Evolutionary conservation across 2,329 filamentous ascomycete species (phyloP), one percentile per base, ranked within the genome.

Genomic region (Dichotomopilus funicola): DNA sequence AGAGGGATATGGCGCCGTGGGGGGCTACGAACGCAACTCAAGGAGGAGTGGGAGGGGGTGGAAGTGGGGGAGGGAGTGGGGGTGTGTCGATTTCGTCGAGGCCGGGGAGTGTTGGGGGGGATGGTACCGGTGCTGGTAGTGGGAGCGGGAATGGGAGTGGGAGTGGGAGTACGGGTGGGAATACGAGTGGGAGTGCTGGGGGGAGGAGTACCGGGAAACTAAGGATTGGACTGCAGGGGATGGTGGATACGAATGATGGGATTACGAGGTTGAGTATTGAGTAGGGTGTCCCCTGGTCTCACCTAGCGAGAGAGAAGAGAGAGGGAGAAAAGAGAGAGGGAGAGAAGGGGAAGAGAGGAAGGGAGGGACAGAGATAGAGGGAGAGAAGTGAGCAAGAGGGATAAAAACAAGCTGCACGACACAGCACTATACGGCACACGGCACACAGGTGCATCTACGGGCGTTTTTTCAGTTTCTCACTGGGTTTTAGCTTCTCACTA

Each of bases 241-340:
- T 97, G 91, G 87, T 83, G 13, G 92, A 96, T 71, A 92, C 92
- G n/a, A 90, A 90, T 68, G 92, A 96, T 69, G 89, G 91, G 1
- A 78, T 96, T 61, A 96, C 96, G 87, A 91, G 92, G 65, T 94
- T 97, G 88, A 96, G 89, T 70, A 96, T 96, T 66, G 91, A 96
- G 70, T 96, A 42, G 40, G 12, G 12, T 27, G 37, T 38, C 37
- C 8, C 37, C 37, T 38, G 37, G 37, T 12, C 37, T 9, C 37
- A 38, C 37, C 37, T 12, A 38, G 8, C 8, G 8, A 9, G 37
- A 8, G 37, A 12, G 37, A 8, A 12, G 37, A 9, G 37, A 38
- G 37, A 11, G 6, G 36, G 36, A 6, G 36, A 38, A n/a, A n/a
- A n/a, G n/a, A 9, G 37, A 38, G 37, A 27, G 19, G 19, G 19